phyloP scores from a whole-genome alignment of 2,329 filamentous ascomycete genomes.

The Aspergillus sp. region DNA sequence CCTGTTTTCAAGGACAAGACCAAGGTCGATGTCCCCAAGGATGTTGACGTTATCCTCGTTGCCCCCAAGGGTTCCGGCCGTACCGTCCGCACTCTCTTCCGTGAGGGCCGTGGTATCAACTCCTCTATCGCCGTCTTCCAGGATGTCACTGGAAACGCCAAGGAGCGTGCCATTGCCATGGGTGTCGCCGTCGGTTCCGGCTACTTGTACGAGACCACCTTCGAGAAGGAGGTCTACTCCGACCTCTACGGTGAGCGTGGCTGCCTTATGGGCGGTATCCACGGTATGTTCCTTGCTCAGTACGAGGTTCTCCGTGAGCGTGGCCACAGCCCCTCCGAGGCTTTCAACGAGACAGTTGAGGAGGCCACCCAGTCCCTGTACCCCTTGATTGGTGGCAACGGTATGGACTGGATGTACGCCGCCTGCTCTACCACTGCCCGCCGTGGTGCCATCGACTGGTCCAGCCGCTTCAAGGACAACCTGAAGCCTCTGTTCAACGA shows the following conservation, averaged over 20 bases:
- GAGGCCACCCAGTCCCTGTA: constrained; percentile 98
- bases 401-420: constrained; percentile 99
- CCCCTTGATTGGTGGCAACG: constrained; percentile 93
- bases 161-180: constrained; percentile 96
- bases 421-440: constrained; percentile 98
- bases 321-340: constrained; percentile 95
- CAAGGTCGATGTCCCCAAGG: constrained; percentile 92
- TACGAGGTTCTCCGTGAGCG: constrained; percentile 99
- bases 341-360: constrained; percentile 99
- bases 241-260: constrained; percentile 99
- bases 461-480: constrained; percentile 92
- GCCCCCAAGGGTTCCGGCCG: constrained; percentile 98
- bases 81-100: constrained; percentile 98
- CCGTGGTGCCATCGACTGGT: constrained; percentile 99
- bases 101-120: constrained; percentile 99
- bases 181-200: constrained; percentile 96
- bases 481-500: constrained; percentile 99
- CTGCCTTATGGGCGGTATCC: constrained; percentile 99
- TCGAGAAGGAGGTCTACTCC: constrained; percentile 99
- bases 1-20: constrained; percentile 99
- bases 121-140: constrained; percentile 98
- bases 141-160: constrained; percentile 94
- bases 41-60: constrained; percentile 99
- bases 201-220: constrained; percentile 99
- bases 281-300: constrained; percentile 99